Base-by-base conservation (phyloP, 257 asterid genomes). In the Euphrasia confusa region DNA sequence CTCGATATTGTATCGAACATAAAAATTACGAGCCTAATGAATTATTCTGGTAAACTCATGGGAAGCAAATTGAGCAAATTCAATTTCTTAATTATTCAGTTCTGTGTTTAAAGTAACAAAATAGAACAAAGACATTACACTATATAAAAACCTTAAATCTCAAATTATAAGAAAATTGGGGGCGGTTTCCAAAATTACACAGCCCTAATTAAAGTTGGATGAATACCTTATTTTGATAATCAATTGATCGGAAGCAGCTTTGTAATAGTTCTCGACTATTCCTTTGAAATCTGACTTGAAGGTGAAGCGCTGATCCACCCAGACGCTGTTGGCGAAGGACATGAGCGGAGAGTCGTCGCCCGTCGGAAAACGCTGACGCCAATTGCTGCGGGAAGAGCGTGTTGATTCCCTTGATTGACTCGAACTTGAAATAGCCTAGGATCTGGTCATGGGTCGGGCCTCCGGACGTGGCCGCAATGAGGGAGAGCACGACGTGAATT, bases 241-340 rank as follows among this genome's bases (percentile, higher is more conserved):
- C 89, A 27, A 69, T 83, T 65, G 72, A 59, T 27, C 49, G 4
- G 84, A 65, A 69, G 67, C 69, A 53, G 89, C 85, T 70, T 49
- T 74, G 69, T 80, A 85, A 69, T 58, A 47, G 53, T 66, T 78
- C 35, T 32, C 71, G 11, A n/a, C n/a, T n/a, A n/a, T n/a, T n/a
- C n/a, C n/a, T n/a, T n/a, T n/a, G n/a, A n/a, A n/a, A n/a, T n/a
- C 63, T 57, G 78, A 75, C 68, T 80, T 84, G 33, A 84, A 60
- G 35, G 40, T 54, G 9, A 76, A 58, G 44, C 77, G 61, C 65
- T 66, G 83, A 9, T 82, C 92, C 17, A 81, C 60, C 89, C 83
- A 84, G 26, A 76, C 78, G 8, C 83, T 79, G 63, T 82, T 82
- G 9, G 85, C 90, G 58, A 78, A 70, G 15, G 87, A 68, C 74